Evolutionary conservation across 257 asterid genomes (phyloP), one percentile per base, ranked within the genome.

Genomic region (Scutellaria barbata): DNA sequence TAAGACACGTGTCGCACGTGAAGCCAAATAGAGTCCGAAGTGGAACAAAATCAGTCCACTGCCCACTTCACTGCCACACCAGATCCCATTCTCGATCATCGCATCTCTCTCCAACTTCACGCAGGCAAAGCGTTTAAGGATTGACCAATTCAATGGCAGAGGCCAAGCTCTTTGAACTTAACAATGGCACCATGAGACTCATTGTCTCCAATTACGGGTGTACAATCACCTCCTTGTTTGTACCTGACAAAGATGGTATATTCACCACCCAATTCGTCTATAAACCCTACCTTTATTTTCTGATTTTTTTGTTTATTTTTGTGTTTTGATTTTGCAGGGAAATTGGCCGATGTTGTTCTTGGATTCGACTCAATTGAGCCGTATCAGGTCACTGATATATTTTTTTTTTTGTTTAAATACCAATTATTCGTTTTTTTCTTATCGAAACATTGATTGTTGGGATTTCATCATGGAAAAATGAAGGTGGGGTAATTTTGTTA

Each of bases 351-450:
- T 80, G 94, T 95, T 78, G 99, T 95, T 78, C 95, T 95, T 66
- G 99, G 99, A 82, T 92, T 95, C 70, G 99, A 95, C 85, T 74
- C 94, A 3, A 73, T 92, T 12, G 96, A 95, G 73, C 96, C 99
- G 7, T 95, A 95, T 80, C 78, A 80, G 99, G 98, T 90, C 61
- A 10, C 6, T 13, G 9, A 68, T n/a, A n/a, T n/a, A n/a, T 80
- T 53, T 7, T 47, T 43, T 48, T 57, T 61, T 58, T 11, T 9
- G n/a, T n/a, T n/a, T n/a, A n/a, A 1, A 64, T 9, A 46, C 77
- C 20, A 18, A 25, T 69, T 25, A 3, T 39, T 55, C 58, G 53
- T 8, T 72, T 20, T 20, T 46, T 11, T 4, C 20, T 13, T 43
- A 43, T 33, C 71, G 16, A 30, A 68, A 69, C 30, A 52, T 53